phyloP scores from a whole-genome alignment of 208 protist species.

The Leishmania gerbilli region DNA sequence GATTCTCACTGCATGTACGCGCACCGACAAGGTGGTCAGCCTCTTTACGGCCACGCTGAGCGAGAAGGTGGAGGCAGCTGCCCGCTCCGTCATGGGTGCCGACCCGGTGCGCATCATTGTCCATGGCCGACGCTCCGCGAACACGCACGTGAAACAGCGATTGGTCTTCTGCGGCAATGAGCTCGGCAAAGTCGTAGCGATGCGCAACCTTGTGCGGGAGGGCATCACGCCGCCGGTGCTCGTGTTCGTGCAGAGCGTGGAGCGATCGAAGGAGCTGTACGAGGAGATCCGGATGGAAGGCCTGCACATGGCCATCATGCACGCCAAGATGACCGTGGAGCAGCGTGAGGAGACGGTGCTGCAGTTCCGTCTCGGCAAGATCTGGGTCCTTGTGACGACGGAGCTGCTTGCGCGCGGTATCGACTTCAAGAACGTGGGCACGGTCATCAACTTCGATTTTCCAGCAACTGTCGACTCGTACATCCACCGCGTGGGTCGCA shows the following conservation, averaged over 20 bases:
- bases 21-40: slow-evolving; percentile 69
- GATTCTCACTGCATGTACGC: slow-evolving; percentile 87
- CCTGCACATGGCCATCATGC: slow-evolving; percentile 90
- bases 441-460: slow-evolving; percentile 99
- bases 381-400: slow-evolving; percentile 97
- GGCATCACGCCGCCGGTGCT: slow-evolving; percentile 95
- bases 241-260: slow-evolving; percentile 98
- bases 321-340: slow-evolving; percentile 85
- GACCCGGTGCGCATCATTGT: slow-evolving; percentile 95
- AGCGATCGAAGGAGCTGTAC: slow-evolving; percentile 96
- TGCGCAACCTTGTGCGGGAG: slow-evolving; percentile 94
- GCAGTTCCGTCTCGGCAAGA: slow-evolving; percentile 95
- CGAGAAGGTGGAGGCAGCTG: slow-evolving; percentile 89
- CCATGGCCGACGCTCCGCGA: slow-evolving; percentile 76
- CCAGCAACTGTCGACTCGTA: slow-evolving; percentile 94
- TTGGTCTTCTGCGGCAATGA: slow-evolving; percentile 97
- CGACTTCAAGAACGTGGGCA: slow-evolving; percentile 97
- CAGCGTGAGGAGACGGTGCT: slow-evolving; percentile 94
- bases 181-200: slow-evolving; percentile 96
- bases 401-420: slow-evolving; percentile 97
- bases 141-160: slow-evolving; percentile 82
- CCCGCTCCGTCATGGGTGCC: slow-evolving; percentile 84
- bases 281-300: slow-evolving; percentile 92
- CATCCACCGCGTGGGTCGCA: slow-evolving; percentile 97
- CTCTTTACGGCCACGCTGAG: slow-evolving; percentile 97